These are phyloP conservation scores for Rosellinia necatrix DNA, from an alignment of 2,329 filamentous ascomycete genomes.

Conservation along the genomic window DNA sequence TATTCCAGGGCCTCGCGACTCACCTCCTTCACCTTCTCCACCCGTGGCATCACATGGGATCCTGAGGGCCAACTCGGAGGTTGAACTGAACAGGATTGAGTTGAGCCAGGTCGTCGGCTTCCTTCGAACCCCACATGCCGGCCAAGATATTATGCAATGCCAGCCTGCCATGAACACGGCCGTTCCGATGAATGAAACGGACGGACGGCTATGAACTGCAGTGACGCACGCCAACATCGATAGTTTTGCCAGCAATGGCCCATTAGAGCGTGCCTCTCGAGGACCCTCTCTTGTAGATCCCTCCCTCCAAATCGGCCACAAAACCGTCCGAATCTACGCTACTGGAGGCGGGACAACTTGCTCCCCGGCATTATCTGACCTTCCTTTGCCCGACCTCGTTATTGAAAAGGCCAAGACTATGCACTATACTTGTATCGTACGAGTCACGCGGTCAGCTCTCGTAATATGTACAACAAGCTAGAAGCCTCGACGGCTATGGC, in stretches of 20 bases:
- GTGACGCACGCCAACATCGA: slow-evolving; percentile 3
- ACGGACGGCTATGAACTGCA: not conserved
- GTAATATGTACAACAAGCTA: not conserved
- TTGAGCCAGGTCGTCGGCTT: not conserved
- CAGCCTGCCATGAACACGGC: not conserved
- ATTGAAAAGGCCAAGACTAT: too few species aligned
- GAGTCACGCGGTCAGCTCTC: not conserved
- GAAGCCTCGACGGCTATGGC: not conserved
- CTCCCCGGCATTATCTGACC: too few species aligned
- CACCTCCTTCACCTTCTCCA: slow-evolving; percentile 5
- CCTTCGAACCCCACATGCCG: slow-evolving; percentile 1
- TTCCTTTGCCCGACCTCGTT: too few species aligned
- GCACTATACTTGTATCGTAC: not conserved
- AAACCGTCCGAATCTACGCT: not conserved
- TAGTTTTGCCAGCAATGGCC: not conserved
- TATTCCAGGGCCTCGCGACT: slow-evolving; percentile 4
- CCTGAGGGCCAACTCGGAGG: too few species aligned
- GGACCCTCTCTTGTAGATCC: slow-evolving; percentile 6
- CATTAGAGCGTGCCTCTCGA: not conserved
- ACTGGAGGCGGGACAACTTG: too few species aligned
- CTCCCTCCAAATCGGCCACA: not conserved
- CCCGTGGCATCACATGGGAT: slow-evolving; percentile 1
- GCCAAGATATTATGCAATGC: not conserved
- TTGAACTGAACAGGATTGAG: too few species aligned
- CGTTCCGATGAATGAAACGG: not conserved